Conservation (phyloP, 1,284 basidiomycete genomes). For the Ganoderma leucocontextum region DNA sequence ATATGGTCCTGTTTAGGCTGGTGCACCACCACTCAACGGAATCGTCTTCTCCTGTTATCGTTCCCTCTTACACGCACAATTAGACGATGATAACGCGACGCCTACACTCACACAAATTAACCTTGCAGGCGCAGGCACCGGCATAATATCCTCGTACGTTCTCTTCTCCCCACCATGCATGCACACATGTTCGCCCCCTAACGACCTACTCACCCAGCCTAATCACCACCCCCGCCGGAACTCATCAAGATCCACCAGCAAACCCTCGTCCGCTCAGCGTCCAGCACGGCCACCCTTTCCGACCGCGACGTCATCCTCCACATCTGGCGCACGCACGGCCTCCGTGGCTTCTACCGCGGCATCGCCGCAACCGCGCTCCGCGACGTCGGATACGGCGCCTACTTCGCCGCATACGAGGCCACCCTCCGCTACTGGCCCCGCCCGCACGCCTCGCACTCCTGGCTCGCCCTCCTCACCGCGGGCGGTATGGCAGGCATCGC, state of each 20-base stretch:
- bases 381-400: constrained; percentile 84
- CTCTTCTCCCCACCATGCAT: not conserved
- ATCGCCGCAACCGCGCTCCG: constrained; percentile 74
- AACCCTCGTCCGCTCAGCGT: constrained; percentile 28
- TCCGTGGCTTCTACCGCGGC: constrained; percentile 82
- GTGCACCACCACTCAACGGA: constrained; percentile 77
- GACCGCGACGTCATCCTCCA: constrained; percentile 56
- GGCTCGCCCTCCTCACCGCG: constrained; percentile 72
- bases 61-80: constrained; percentile 71
- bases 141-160: constrained; percentile 78
- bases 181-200: not conserved
- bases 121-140: constrained; percentile 81
- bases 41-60: constrained; percentile 79
- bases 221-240: constrained; percentile 83
- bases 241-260: constrained; percentile 89
- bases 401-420: constrained; percentile 87
- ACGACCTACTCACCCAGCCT: constrained; percentile 55
- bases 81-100: constrained; percentile 49
- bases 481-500: constrained; percentile 82
- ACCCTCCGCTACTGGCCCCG: constrained; percentile 66
- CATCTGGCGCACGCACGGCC: constrained; percentile 63
- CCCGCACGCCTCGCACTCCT: constrained; percentile 47
- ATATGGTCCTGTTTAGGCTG: constrained; percentile 53
- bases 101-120: constrained; percentile 76
- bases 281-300: constrained; percentile 18